These are phyloP conservation scores for Clavaria fumosa DNA, from an alignment of 768 basidiomycete species.

Conservation along the genomic window DNA sequence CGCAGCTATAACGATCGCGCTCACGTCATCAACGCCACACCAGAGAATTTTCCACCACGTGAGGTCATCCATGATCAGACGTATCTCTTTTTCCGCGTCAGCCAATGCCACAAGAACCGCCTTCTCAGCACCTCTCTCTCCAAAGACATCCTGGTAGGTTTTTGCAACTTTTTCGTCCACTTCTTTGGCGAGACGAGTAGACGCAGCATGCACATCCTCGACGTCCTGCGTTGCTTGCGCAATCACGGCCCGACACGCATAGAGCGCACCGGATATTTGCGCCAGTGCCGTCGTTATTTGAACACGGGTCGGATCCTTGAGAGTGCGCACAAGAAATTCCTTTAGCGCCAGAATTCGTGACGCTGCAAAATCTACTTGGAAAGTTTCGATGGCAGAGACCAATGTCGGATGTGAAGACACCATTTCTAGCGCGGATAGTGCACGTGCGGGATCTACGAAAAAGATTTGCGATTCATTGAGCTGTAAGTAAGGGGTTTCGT, in stretches of 20 bases:
- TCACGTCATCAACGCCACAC: constrained; percentile 33
- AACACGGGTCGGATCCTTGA: constrained; percentile 9
- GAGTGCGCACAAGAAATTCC: constrained; percentile 26
- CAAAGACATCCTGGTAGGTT: constrained; percentile 25
- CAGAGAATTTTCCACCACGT: constrained; percentile 33
- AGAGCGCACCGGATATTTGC: constrained; percentile 26
- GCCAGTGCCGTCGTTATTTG: constrained; percentile 18
- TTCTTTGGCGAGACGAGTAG: constrained; percentile 22
- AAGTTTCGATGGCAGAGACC: constrained; percentile 41
- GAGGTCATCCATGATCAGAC: constrained; percentile 25
- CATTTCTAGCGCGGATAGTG: constrained; percentile 37
- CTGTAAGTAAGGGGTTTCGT: background rate
- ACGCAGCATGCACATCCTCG: constrained; percentile 20
- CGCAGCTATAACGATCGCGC: constrained; percentile 21
- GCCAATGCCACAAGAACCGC: constrained; percentile 20
- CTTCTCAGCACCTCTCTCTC: constrained; percentile 7
- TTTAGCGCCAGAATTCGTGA: constrained; percentile 43
- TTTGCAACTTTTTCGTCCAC: constrained; percentile 26
- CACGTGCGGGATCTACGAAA: constrained; percentile 44
- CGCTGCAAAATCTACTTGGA: constrained; percentile 43
- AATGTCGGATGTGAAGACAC: constrained; percentile 29
- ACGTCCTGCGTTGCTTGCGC: constrained; percentile 18
- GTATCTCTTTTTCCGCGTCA: constrained; percentile 24
- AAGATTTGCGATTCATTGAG: constrained; percentile 18
- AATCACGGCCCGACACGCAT: constrained; percentile 21